Percentiles rank a stretch among this genome's conserved stretches.
phyloP scores from a whole-genome alignment of 495 filamentous ascomycete species.

The Recurvomyces mirabilis region DNA sequence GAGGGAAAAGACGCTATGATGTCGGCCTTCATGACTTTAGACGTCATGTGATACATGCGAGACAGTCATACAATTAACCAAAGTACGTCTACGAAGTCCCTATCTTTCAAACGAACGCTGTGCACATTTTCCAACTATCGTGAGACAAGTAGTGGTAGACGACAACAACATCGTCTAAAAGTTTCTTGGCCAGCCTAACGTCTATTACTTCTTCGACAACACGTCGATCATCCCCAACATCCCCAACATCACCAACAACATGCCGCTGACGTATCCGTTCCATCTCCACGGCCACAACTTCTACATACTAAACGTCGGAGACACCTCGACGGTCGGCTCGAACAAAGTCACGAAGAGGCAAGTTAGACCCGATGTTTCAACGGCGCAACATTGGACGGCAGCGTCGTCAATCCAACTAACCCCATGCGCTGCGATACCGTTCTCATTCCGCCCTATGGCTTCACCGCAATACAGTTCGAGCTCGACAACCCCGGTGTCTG shows the following conservation, averaged over 20 bases:
- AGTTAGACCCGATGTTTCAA: slow-evolving; percentile 1
- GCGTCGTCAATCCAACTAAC: slow-evolving; percentile 17
- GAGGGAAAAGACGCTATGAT: too few relatives aligned
- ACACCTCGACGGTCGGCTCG: not conserved
- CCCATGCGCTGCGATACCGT: slow-evolving; percentile 17
- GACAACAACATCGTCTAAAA: too few relatives aligned
- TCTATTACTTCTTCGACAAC: slow-evolving; percentile 19
- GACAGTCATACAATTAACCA: too few relatives aligned
- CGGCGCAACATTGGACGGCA: slow-evolving; percentile 16
- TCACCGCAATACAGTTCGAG: slow-evolving; percentile 19
- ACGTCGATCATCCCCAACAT: slow-evolving; percentile 10
- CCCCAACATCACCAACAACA: slow-evolving; percentile 20
- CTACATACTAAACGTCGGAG: slow-evolving; percentile 18
- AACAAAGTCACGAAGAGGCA: not conserved
- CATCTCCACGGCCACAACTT: slow-evolving; percentile 25
- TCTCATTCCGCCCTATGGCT: slow-evolving; percentile 14
- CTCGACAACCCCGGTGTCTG: slow-evolving; percentile 21
- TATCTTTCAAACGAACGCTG: too few relatives aligned
- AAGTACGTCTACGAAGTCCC: too few relatives aligned
- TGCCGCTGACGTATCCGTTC: slow-evolving; percentile 17
- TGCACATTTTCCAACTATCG: too few relatives aligned
- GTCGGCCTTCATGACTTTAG: too few relatives aligned
- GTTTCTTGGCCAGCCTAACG: too few relatives aligned
- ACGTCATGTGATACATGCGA: too few relatives aligned
- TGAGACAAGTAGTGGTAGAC: too few relatives aligned